Conservation (phyloP, 345 rosid genomes). For the Raphanus raphanistrum region DNA sequence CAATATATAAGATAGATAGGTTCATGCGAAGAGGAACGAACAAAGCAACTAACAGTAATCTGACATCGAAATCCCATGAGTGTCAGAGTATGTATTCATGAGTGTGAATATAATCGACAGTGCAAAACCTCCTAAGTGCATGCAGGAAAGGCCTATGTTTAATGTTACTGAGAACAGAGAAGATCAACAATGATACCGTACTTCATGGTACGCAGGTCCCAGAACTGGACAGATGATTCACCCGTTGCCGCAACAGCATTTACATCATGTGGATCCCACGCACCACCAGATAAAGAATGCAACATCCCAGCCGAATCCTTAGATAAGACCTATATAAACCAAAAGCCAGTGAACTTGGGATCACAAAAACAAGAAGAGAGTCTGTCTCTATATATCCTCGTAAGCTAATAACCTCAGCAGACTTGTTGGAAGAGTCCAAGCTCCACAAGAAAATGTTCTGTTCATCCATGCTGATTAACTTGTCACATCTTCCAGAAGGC, state of each 20-base stretch:
- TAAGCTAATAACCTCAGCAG: conserved; percentile 60
- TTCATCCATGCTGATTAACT: conserved; percentile 83
- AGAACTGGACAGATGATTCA: conserved; percentile 89
- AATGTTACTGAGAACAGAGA: background rate
- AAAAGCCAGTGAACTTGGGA: background rate
- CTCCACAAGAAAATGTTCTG: conserved; percentile 72
- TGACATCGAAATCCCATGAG: background rate
- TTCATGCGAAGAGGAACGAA: background rate
- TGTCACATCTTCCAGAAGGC: conserved; percentile 85
- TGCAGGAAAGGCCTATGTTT: background rate
- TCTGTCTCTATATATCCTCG: background rate
- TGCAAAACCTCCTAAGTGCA: conserved; percentile 2
- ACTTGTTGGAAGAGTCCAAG: conserved; percentile 70
- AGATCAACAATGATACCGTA: conserved; percentile 41
- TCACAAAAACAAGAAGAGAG: background rate
- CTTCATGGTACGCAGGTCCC: conserved; percentile 90
- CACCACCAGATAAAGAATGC: conserved; percentile 82
- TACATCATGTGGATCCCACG: conserved; percentile 90
- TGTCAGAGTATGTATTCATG: background rate
- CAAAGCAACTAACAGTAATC: conserved; percentile 4
- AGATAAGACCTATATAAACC: conserved; percentile 58
- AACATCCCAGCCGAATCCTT: conserved; percentile 83
- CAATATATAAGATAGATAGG: background rate
- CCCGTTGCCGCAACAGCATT: conserved; percentile 78
- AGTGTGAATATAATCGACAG: background rate